Base-by-base conservation (phyloP, 139 green algal genomes). In the Mesotaenium endlicherianum region DNA sequence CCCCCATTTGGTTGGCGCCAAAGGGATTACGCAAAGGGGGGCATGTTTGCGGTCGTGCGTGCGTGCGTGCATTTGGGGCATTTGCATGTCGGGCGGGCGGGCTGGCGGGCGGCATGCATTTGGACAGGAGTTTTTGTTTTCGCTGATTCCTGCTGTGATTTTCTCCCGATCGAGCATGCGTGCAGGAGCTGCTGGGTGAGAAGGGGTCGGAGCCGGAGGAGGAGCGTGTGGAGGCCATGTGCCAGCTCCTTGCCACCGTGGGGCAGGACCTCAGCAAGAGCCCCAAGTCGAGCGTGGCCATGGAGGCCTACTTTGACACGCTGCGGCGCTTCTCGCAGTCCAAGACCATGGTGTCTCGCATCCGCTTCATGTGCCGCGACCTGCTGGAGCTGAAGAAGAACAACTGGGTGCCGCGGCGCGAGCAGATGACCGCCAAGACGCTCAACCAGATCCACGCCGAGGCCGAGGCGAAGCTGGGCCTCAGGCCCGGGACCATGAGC, bases 211-310 rank as follows among this genome's bases (percentile, higher is more conserved):
- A 89, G 49, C 95, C 93, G 1, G 82, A 91, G 0, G 93, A 91
- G 39, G 96, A 99, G 89, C 94, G 97, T 58, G 90, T 99, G 6
- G 96, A 99, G 92, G 97, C 94, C 82, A 86, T 99, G 47, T 97
- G 92, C 90, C 97, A 98, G 91, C 93, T 99, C 84, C 77, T 99
- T 67, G 87, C 76, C 45, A 99, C 96, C 0, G 80, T 45, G 17
- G 86, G 86, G 17, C 77, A 86, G 41, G 49, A 41, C 40, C 68
- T 90, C 49, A 75, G 86, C 30, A 59, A 68, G 42, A 82, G 34
- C 30, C 31, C 69, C 58, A 84, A 80, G 50, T 30, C 26, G 5
- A 68, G 81, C 26, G 26, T 38, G 47, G 17, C 79, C 3, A 50
- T 91, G 43, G 84, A 89, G 2, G 42, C 38, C 4, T 89, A 89